Percentiles rank a stretch among this genome's conserved stretches.
phyloP scores from a whole-genome alignment of 208 protist species.

The Crithidia acanthocephali region DNA sequence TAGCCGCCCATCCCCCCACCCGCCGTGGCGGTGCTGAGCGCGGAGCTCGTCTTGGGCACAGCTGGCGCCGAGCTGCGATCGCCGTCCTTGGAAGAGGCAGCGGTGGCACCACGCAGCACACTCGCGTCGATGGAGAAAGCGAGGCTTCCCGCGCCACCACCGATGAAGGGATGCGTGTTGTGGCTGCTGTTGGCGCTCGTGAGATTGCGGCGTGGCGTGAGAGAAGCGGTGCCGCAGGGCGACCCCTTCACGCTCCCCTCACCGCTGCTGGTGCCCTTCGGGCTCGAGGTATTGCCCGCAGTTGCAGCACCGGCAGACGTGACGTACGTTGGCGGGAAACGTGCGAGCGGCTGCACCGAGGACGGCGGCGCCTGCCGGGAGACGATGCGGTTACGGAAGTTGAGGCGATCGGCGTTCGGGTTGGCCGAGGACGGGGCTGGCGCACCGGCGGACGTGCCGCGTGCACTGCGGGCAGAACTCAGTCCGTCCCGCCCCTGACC shows the following conservation, averaged over 20 bases:
- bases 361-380: not conserved
- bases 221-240: not conserved
- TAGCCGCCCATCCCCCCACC: not conserved
- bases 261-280: not conserved
- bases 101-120: not conserved
- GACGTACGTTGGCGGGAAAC: not conserved
- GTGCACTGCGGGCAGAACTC: not conserved
- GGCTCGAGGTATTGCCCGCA: not conserved
- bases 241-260: not conserved
- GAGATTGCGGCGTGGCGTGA: not conserved
- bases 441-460: not conserved
- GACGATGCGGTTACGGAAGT: constrained; percentile 23
- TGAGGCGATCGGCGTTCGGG: constrained; percentile 7
- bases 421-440: not conserved
- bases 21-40: not conserved
- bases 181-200: not conserved
- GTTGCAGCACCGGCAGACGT: not conserved
- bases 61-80: not conserved
- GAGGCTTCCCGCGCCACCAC: not conserved
- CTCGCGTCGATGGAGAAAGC: constrained; percentile 10
- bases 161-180: not conserved
- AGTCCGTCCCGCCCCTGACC: not conserved
- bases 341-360: constrained; percentile 1
- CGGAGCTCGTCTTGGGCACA: not conserved
- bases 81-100: not conserved